Conservation (phyloP, 2,329 filamentous ascomycete species). For the Aureobasidium sp. region DNA sequence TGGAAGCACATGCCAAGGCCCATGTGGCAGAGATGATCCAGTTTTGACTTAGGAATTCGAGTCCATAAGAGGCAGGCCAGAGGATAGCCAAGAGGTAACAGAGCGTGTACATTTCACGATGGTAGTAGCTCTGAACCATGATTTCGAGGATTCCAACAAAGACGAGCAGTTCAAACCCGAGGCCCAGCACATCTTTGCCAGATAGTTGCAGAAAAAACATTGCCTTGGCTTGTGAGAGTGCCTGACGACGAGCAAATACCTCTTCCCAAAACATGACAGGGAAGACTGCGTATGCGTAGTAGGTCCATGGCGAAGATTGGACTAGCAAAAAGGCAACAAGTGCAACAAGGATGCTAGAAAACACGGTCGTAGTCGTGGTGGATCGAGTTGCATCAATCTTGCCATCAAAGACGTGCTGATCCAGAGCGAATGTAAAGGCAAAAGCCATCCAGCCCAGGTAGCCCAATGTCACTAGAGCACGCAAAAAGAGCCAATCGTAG, state of each 20-base stretch:
- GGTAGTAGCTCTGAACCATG: conserved; percentile 80
- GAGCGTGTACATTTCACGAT: conserved; percentile 75
- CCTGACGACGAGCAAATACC: conserved; percentile 67
- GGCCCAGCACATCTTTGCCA: conserved; percentile 45
- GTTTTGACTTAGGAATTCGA: conserved; percentile 61
- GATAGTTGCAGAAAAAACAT: conserved; percentile 61
- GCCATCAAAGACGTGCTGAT: conserved; percentile 75
- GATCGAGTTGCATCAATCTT: conserved; percentile 56
- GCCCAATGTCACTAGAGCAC: conserved; percentile 77
- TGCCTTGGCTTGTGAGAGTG: conserved; percentile 56
- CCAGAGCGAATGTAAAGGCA: conserved; percentile 78
- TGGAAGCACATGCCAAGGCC: conserved; percentile 65
- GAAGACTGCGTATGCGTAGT: conserved; percentile 88
- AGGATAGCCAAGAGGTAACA: conserved; percentile 67
- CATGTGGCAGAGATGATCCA: conserved; percentile 57
- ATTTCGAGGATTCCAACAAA: conserved; percentile 72
- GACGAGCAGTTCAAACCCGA: conserved; percentile 54
- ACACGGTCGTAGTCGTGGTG: conserved; percentile 50
- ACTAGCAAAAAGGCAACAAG: conserved; percentile 72
- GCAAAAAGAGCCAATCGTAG: conserved; percentile 94
- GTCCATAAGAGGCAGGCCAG: conserved; percentile 71
- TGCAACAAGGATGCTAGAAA: conserved; percentile 64
- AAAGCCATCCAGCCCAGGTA: conserved; percentile 96
- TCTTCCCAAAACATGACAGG: conserved; percentile 96
- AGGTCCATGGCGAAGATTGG: conserved; percentile 70